Conservation (phyloP, 495 filamentous ascomycete genomes). For the Penicillium soppii region DNA sequence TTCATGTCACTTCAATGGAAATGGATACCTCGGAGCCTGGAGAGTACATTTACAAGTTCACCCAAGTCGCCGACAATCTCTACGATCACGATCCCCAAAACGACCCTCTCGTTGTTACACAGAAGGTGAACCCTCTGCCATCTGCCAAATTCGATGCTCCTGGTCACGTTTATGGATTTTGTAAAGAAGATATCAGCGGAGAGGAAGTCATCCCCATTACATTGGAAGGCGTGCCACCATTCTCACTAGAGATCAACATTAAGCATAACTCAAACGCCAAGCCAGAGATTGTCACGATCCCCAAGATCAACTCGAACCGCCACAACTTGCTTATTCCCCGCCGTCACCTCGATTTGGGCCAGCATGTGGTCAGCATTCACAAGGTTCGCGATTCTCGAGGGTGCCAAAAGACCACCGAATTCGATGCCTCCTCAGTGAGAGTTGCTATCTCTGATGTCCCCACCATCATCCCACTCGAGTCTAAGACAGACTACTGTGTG, state of each 20-base stretch:
- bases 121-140: conserved; percentile 79
- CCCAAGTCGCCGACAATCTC: conserved; percentile 72
- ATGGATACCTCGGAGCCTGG: conserved; percentile 85
- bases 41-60: conserved; percentile 81
- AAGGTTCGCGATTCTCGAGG: conserved; percentile 83
- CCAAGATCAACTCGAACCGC: conserved; percentile 67
- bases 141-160: conserved; percentile 77
- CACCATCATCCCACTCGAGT: conserved; percentile 82
- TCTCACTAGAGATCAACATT: conserved; percentile 85
- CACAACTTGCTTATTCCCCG: conserved; percentile 83
- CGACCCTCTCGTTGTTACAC: conserved; percentile 64
- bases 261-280: conserved; percentile 81
- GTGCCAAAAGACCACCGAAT: conserved; percentile 70
- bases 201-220: conserved; percentile 85
- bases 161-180: conserved; percentile 94
- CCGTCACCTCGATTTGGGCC: conserved; percentile 75
- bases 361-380: conserved; percentile 81
- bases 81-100: conserved; percentile 73
- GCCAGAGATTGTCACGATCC: conserved; percentile 75
- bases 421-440: conserved; percentile 69
- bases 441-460: conserved; percentile 90
- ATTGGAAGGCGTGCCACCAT: conserved; percentile 80
- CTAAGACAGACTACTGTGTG: conserved; percentile 88
- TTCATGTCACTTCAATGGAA: conserved; percentile 68
- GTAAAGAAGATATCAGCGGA: conserved; percentile 74